Evolutionary conservation across 2,329 filamentous ascomycete genomes (phyloP), one percentile per base, ranked within the genome.

Genomic region (Emergomyces orientalis): DNA sequence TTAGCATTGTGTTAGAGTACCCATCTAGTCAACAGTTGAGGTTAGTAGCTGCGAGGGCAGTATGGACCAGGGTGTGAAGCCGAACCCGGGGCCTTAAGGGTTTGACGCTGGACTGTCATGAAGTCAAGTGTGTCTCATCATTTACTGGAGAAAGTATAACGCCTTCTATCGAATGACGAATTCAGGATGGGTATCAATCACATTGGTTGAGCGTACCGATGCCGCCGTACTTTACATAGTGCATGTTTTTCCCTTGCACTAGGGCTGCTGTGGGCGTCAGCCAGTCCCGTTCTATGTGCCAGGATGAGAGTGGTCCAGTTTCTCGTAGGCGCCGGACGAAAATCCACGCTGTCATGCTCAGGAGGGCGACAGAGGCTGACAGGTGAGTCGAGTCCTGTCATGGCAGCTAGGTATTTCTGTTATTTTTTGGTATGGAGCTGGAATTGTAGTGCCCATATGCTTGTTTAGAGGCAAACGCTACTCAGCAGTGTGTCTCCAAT

Each of bases 111-210:
- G 55, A 45, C 47, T 49, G 41, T 58, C 47, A 58, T 63, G 52
- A 59, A 51, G 61, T 43, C 37, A 52, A 63, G 32, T 54, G 61
- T 61, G 62, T 65, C 63, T 57, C 61, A 63, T 63, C 61, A 59
- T 63, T 60, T 25, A 22, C 49, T 25, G 45, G 47, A 19, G 51
- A 37, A 51, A 56, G 30, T n/a, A 19, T 30, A 54, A 51, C 32
- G 27, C 17, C 41, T 25, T 49, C 43, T 39, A 17, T 49, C 45
- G 47, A 60, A 52, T 60, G 43, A 41, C 45, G 32, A 60, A 60
- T 60, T 6, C 45, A 52, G 32, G 43, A 25, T 3, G 59, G 30
- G n/a, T 39, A 52, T 60, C 59, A 60, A 51, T 30, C 30, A 60
- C 34, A 51, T 59, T 47, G 43, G 22, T 25, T 60, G 32, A 51